Base-by-base conservation (phyloP, 805 yeast species). In the Candida succiphila region DNA sequence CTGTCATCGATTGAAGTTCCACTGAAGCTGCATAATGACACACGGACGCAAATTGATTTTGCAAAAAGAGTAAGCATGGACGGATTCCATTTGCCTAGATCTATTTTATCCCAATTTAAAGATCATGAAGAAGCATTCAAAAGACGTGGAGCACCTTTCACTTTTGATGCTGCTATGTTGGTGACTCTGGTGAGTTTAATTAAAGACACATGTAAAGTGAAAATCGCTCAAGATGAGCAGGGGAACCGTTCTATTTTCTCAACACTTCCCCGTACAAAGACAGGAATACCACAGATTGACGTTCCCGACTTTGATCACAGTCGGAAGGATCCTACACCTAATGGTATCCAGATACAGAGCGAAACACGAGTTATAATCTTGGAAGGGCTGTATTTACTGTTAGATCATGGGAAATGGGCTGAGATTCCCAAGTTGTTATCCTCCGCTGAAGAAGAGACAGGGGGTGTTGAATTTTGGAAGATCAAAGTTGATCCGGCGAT, bases 101-200 rank as follows among this genome's bases (percentile, higher is more conserved):
- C 34, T 49, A 56, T 38, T 22, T 26, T 45, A n/a, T 10, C 19
- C 4, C 23, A 29, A 26, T 40, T 64, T 37, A 50, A 52, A 7
- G 52, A 65, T 37, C 54, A 65, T 5, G 48, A 47, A 22, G 58
- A 53, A 30, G 68, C 69, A 5, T 29, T 62, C n/a, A 39, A 45
- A n/a, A 42, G 69, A 30, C 48, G 72, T 21, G 72, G 72, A 2
- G 69, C 72, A 1, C 70, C 70, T n/a, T 63, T 61, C 39, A 67
- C 72, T 4, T 66, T 67, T 41, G 54, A 67, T 36, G 52, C 58
- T 5, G 27, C 24, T 17, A 25, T 25, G 15, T 52, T 63, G 32
- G 41, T 61, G 17, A 44, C 39, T 3, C 40, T 54, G 41, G 44
- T 49, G 6, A 29, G 25, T 28, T 27, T 20, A 27, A 23, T 36